Conservation (phyloP, 768 basidiomycete species). For the Mycena polygramma region DNA sequence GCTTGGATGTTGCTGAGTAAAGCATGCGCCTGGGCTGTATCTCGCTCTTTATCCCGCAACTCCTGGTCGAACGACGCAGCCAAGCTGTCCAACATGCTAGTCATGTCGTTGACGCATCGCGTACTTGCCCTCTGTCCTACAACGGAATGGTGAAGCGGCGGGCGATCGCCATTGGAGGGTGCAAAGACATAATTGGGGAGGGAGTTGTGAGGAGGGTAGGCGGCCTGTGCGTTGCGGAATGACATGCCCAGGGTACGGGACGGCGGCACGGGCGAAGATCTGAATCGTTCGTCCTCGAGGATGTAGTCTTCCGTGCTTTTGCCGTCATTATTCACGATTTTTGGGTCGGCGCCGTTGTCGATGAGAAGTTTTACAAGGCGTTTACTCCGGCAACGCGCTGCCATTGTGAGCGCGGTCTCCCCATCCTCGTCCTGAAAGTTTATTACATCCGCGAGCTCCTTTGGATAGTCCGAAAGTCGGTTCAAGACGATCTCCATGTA, state of each 20-base stretch:
- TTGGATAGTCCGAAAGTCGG: conserved; percentile 92
- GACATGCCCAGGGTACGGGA: conserved; percentile 78
- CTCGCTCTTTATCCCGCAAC: conserved; percentile 90
- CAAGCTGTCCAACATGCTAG: conserved; percentile 87
- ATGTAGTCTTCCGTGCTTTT: conserved; percentile 99
- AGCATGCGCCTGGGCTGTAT: conserved; percentile 90
- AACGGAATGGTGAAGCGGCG: conserved; percentile 86
- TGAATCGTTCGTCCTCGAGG: conserved; percentile 96
- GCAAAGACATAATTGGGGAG: conserved; percentile 58
- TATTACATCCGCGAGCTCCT: conserved; percentile 96
- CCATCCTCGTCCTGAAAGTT: conserved; percentile 99
- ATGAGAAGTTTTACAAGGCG: conserved; percentile 95
- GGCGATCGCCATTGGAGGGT: conserved; percentile 69
- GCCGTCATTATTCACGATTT: conserved; percentile 92
- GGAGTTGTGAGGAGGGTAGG: conserved; percentile 62
- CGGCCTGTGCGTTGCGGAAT: conserved; percentile 77
- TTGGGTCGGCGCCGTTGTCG: conserved; percentile 96
- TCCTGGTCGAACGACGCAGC: conserved; percentile 94
- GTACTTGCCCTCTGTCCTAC: conserved; percentile 90
- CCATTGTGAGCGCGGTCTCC: conserved; percentile 97
- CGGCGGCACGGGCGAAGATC: conserved; percentile 87
- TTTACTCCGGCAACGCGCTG: conserved; percentile 95
- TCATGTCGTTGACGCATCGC: conserved; percentile 86
- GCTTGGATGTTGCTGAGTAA: conserved; percentile 88
- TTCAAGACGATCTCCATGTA: conserved; percentile 97